Base-by-base conservation (phyloP, 805 yeast species). In the Gaillardinia entomophila region DNA sequence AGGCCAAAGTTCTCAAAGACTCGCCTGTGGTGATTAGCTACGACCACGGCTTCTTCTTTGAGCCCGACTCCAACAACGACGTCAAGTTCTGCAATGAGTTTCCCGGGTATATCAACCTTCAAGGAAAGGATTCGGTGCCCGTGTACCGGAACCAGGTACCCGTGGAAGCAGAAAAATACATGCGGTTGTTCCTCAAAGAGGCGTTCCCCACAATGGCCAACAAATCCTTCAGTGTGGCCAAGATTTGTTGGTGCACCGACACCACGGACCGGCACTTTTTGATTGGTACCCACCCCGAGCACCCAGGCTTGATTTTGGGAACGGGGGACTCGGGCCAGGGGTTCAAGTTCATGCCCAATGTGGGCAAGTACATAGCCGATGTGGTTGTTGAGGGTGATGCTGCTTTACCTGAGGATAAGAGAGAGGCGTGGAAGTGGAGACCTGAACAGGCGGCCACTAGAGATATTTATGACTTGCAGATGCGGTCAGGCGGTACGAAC, bases 321-420 rank as follows among this genome's bases (percentile, higher is more conserved):
- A 53, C 68, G 8, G 76, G 76, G 12, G 75, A 69, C 42, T 60
- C 73, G 3, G 72, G 74, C 6, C 75, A 69, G 45, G 71, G 58
- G 4, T 69, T 60, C 48, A 70, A 69, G 43, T 64, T 64, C 28
- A 40, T 70, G 34, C 76, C 76, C 12, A 62, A 55, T 27, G 66
- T 70, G 31, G 75, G 76, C 1, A 57, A 54, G 33, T 70, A 69
- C 38, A 65, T 69, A 12, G 33, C 37, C 3, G 48, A 46, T 10
- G 73, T 75, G 19, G 77, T 63, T 25, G 72, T 57, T 14, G 38
- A 54, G 8, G 68, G 67, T 2, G 51, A 45, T n/a, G 32, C 26
- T 1, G 43, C 50, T 1, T 31, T 62, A 5, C 55, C 43, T 4
- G 48, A 12, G 16, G 31, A 19, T 16, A 49, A 24, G 46, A 39